Percentiles rank a stretch among this genome's conserved stretches.
These are phyloP conservation scores for Amylocystis lapponica DNA, from an alignment of 768 basidiomycete genomes.

Conservation along the genomic window DNA sequence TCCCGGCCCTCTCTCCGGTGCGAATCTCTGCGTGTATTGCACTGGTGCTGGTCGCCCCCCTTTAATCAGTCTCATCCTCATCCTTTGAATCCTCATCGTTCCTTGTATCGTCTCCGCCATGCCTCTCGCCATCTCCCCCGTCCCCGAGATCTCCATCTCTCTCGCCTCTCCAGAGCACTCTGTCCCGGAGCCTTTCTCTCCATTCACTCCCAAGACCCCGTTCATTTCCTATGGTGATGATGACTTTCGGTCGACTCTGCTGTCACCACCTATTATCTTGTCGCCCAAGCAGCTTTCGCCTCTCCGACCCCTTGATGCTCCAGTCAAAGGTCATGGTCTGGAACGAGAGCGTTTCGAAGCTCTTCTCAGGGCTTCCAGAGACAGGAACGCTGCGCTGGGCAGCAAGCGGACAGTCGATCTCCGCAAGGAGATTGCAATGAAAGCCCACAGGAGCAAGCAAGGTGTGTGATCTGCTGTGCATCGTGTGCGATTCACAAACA, in stretches of 20 bases:
- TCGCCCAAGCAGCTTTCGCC: constrained; percentile 46
- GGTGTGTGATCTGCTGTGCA: constrained; percentile 36
- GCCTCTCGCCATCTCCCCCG: constrained; percentile 30
- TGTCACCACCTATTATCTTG: constrained; percentile 50
- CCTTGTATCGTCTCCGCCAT: constrained; percentile 19
- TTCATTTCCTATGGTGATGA: constrained; percentile 32
- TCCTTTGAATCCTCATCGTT: constrained; percentile 24
- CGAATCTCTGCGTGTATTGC: constrained; percentile 14
- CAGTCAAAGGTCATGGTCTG: constrained; percentile 45
- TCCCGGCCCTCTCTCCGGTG: constrained; percentile 17
- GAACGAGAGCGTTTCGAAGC: constrained; percentile 58
- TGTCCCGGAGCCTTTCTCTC: constrained; percentile 53
- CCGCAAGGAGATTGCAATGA: constrained; percentile 69
- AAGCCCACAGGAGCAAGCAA: constrained; percentile 69
- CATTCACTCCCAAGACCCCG: constrained; percentile 37
- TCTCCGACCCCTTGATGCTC: constrained; percentile 37
- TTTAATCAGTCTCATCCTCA: constrained; percentile 38
- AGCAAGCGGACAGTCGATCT: constrained; percentile 51
- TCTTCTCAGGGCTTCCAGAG: constrained; percentile 55
- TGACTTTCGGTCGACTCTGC: constrained; percentile 49
- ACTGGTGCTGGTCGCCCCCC: constrained; percentile 31
- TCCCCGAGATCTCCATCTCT: constrained; percentile 70
- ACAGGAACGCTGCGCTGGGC: constrained; percentile 42
- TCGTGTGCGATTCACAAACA: neutral
- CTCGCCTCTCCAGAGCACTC: constrained; percentile 54